Base-by-base conservation (phyloP, 1,284 basidiomycete genomes). In the Fomes fomentarius region DNA sequence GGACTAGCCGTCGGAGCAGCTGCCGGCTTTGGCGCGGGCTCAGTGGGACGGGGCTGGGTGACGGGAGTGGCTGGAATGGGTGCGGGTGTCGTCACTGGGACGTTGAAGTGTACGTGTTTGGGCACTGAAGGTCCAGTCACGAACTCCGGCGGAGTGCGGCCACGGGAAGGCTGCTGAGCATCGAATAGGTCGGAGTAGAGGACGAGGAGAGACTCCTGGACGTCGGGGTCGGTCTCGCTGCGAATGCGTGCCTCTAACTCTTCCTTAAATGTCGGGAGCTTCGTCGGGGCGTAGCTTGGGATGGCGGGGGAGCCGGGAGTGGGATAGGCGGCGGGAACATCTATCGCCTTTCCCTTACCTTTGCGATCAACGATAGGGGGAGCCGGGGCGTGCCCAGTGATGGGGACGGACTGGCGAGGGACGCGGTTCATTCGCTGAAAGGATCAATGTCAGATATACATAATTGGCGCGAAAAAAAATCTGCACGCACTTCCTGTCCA, bases 171-270 rank as follows among this genome's bases (percentile, higher is more conserved):
- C 14, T 39, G 15, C 19, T 30, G 30, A 4, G 25, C 14, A 25
- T 54, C 52, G 48, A 54, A 57, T 47, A 63, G 43, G 28, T 50
- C 57, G 1, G 50, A 51, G 50, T 62, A 60, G 22, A 65, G 60
- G 24, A 41, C 45, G 12, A 52, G 45, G 17, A 64, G 54, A 0
- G 59, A 54, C 19, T 52, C 50, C 41, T 50, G 50, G n/a, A 61
- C 41, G 14, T 61, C 58, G 12, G 51, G 55, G 22, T 61, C 50
- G 24, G 38, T 50, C 53, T 61, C 61, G 21, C 24, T 25, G 22
- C 43, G 58, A 39, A 61, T 49, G 33, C 59, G 60, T 3, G 50
- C 42, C 41, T 62, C 47, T 4, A 64, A 47, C 24, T 57, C 50
- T 24, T 62, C 55, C 43, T 60, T 57, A 19, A 62, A 47, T 0